Evolutionary conservation across 1,139 yeast species (phyloP), one percentile per base, ranked within the genome.

Genomic region (Taphrina communis): DNA sequence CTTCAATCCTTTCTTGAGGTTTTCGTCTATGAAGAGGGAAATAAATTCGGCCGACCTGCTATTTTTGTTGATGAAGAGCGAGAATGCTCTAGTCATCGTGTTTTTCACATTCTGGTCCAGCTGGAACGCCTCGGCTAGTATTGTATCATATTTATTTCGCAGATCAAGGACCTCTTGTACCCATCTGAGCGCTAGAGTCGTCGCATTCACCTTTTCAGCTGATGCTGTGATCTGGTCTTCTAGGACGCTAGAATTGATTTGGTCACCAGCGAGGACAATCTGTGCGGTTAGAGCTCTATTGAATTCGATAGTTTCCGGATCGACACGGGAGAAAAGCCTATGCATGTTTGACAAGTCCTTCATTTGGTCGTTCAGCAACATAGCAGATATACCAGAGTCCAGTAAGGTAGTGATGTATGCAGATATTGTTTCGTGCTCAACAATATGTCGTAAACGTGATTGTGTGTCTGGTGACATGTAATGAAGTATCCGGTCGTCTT

Each of bases 11-110:
- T 85, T 90, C 77, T 86, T 89, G 75, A 87, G 85, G 72, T 82
- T 81, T 70, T 85, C 87, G 77, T 93, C 97, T 77, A 93, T 84
- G 77, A 83, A 92, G 6, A 89, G 78, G 0, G 97, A 89, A 57
- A 93, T 78, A 71, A 83, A 84, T 75, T 93, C 97, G 0, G 96
- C 84, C 0, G 89, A 85, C 73, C 85, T 86, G 1, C 80, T 76
- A 65, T 84, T 83, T 53, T 80, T 76, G 75, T 89, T 90, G 51
- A 92, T 80, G 74, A 88, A 86, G 35, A 83, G 85, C 17, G 87
- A 81, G 75, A 90, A 85, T 0, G 92, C 85, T 46, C 68, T 50
- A 42, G 87, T 87, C 3, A 90, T 81, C 1, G 87, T 81, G 70
- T 84, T 86, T 65, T 83, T 84, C 62, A 89, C 74, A 0, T 81